Base-by-base conservation (phyloP, 176 grass and related monocot genomes). In the Pontederia crassipes region DNA sequence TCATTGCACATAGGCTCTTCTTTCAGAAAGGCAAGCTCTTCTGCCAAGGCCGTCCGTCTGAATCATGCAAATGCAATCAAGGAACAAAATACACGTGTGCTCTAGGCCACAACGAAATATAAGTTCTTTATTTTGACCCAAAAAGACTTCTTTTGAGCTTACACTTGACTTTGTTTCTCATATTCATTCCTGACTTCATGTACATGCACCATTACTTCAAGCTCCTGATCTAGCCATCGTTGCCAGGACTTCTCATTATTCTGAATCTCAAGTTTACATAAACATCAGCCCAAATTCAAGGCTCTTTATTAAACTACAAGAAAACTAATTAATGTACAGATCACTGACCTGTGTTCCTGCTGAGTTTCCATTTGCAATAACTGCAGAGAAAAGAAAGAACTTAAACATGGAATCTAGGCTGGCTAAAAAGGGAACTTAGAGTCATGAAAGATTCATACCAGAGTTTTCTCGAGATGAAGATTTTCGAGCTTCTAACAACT, bases 181-280 rank as follows among this genome's bases (percentile, higher is more conserved):
- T 98, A 98, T 86, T 89, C 94, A 32, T 85, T 85, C 46, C 88
- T 79, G 28, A 98, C 94, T 92, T 98, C 94, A 65, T 98, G 84
- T 27, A 98, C 84, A 83, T 92, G 88, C 15, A 93, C 74, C 84
- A 98, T 88, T 46, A 98, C 84, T 83, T 98, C 93, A 81, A 98
- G 82, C 68, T 98, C 94, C 63, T 98, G 88, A 75, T 98, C 88
- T 54, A 98, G 69, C 93, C 93, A 98, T 66, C 75, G 84, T 81
- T 98, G 93, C 58, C 92, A 55, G 0, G 82, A 82, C 72, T 85
- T 98, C 62, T 98, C 94, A 72, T 70, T 83, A 73, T 79, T 77
- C 93, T 98, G 84, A 64, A 49, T 64, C 54, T 85, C 54, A 67
- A 58, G 46, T 71, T 15, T 77, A 67, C 10, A 61, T 72, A 69